Conservation (phyloP, 352 stramenopile species). For the Phytophthora tentaculata region DNA sequence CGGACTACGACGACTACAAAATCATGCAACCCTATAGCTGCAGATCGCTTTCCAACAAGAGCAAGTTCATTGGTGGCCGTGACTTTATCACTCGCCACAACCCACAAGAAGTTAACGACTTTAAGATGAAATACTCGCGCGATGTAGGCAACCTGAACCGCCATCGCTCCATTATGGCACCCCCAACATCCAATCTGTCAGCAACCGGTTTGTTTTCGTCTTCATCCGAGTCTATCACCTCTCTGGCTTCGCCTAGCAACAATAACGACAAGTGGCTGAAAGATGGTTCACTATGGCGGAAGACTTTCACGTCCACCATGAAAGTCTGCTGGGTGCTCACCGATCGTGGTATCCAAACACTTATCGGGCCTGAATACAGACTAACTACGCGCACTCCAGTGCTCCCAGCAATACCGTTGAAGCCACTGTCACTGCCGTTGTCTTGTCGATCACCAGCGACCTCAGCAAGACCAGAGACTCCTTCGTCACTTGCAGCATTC, state of each 20-base stretch:
- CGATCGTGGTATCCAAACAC: slow-evolving; percentile 55
- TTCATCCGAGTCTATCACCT: slow-evolving; percentile 31
- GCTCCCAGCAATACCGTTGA: slow-evolving; percentile 33
- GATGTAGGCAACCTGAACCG: slow-evolving; percentile 71
- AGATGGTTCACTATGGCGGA: slow-evolving; percentile 49
- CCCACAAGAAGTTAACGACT: slow-evolving; percentile 72
- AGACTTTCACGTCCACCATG: slow-evolving; percentile 51
- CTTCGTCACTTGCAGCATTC: slow-evolving; percentile 41
- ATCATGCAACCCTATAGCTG: slow-evolving; percentile 81
- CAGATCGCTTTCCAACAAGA: slow-evolving; percentile 60
- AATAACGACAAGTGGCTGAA: slow-evolving; percentile 20
- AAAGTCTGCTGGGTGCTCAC: slow-evolving; percentile 79
- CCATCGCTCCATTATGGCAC: slow-evolving; percentile 37
- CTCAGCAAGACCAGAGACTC: slow-evolving; percentile 41
- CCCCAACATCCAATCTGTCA: slow-evolving; percentile 19
- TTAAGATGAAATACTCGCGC: slow-evolving; percentile 80
- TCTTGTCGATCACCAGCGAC: slow-evolving; percentile 45
- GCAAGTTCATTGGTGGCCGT: slow-evolving; percentile 66
- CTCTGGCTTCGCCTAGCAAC: slow-evolving; percentile 24
- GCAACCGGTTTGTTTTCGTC: slow-evolving; percentile 36
- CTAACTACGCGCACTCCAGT: slow-evolving; percentile 59
- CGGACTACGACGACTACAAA: slow-evolving; percentile 82
- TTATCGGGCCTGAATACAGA: slow-evolving; percentile 71
- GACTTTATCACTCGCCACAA: slow-evolving; percentile 81
- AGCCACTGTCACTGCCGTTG: slow-evolving; percentile 27